phyloP scores from a whole-genome alignment of 176 grass and related monocot genomes.

The Urochloa ruziziensis region DNA sequence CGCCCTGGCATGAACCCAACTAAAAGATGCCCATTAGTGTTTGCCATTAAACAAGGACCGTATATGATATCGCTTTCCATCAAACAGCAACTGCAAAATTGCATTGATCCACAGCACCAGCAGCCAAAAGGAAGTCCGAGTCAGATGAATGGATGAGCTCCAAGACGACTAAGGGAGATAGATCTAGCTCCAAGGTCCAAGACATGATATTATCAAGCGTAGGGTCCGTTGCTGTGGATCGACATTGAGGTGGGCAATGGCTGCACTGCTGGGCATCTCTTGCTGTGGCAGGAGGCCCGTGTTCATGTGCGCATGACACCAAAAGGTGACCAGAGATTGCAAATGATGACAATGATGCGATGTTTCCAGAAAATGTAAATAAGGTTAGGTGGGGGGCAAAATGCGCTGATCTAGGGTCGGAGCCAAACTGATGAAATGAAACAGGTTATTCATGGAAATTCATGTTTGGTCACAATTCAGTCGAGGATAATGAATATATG shows the following conservation, averaged over 20 bases:
- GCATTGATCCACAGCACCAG: slow-evolving; percentile 18
- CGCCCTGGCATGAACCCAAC: slow-evolving; percentile 11
- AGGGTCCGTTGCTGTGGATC: background rate
- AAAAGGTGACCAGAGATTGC: background rate
- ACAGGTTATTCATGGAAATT: background rate
- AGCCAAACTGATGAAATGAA: background rate
- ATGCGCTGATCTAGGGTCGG: background rate
- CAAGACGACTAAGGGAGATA: background rate
- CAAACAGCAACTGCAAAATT: background rate
- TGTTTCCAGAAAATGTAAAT: background rate
- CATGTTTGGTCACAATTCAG: slow-evolving; percentile 2
- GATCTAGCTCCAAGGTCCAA: slow-evolving; percentile 17
- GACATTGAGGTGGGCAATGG: background rate
- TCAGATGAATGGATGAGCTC: slow-evolving; percentile 18
- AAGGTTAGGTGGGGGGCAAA: background rate
- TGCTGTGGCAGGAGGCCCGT: background rate
- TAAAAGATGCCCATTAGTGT: slow-evolving; percentile 31
- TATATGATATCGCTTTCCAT: background rate
- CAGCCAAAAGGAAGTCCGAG: background rate
- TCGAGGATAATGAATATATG: background rate
- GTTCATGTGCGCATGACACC: background rate
- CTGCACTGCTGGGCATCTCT: slow-evolving; percentile 22
- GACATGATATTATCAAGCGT: background rate
- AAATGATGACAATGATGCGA: background rate
- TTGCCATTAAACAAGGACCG: background rate